phyloP scores from a whole-genome alignment of 202 grass and related monocot genomes.

The Digitaria exilis region DNA sequence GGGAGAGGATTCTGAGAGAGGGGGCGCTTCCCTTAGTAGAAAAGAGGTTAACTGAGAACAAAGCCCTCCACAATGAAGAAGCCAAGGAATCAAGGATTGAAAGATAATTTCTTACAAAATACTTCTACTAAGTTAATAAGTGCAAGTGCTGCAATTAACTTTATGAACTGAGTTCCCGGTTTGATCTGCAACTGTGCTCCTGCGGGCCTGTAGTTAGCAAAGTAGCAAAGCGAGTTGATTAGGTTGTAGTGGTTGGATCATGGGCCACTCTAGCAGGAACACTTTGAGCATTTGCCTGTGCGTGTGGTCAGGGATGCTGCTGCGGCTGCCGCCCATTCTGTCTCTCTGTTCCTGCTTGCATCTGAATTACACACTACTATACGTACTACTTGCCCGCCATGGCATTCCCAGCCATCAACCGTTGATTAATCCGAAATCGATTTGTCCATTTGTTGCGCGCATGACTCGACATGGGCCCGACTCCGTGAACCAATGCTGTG shows the following conservation, averaged over 20 bases:
- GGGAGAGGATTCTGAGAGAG: too few species aligned
- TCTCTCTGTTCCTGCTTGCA: neutral
- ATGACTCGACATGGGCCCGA: neutral
- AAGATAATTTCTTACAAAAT: too few species aligned
- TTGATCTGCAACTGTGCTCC: too few species aligned
- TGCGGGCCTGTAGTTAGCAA: too few species aligned
- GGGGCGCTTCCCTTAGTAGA: too few species aligned
- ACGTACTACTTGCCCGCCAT: neutral
- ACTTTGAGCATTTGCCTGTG: neutral
- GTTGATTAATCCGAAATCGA: neutral
- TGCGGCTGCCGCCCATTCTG: slow-evolving; percentile 30
- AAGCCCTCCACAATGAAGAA: too few species aligned
- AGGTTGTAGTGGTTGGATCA: neutral
- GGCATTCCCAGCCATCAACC: slow-evolving; percentile 26
- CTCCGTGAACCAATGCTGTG: neutral
- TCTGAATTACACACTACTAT: neutral
- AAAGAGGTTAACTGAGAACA: too few species aligned
- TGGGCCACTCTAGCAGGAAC: too few species aligned
- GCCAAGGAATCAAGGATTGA: too few species aligned
- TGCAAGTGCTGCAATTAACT: too few species aligned
- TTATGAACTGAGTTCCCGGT: too few species aligned
- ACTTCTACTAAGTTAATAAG: too few species aligned
- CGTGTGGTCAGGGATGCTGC: slow-evolving; percentile 8
- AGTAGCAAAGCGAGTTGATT: neutral
- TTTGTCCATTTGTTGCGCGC: neutral